A percentile compares a stretch with the other conserved stretches of the same genome.
phyloP scores from a whole-genome alignment of 2,329 filamentous ascomycete species.

The Venturia effusa region DNA sequence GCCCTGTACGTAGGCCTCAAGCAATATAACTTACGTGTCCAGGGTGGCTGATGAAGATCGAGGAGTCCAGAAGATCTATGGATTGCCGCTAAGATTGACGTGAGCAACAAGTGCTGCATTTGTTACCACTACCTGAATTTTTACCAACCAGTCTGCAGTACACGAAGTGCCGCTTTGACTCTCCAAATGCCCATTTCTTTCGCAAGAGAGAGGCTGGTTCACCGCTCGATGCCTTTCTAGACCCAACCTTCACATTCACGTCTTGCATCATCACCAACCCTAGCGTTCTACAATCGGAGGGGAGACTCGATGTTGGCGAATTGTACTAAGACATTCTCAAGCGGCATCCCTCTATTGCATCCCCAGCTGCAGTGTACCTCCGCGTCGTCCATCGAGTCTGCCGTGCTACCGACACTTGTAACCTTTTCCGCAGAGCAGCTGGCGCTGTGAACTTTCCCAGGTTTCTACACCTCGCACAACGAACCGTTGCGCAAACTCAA shows the following conservation, averaged over 20 bases:
- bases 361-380: not conserved
- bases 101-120: not conserved
- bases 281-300: not conserved
- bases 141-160: not conserved
- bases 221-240: not conserved
- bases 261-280: not conserved
- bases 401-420: not conserved
- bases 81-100: not conserved
- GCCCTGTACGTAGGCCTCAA: constrained; percentile 1
- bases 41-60: not conserved
- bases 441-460: not conserved
- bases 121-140: not conserved
- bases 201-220: not conserved
- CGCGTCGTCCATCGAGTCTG: not conserved
- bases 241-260: not conserved
- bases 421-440: not conserved
- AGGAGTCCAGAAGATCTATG: not conserved
- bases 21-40: constrained; percentile 1
- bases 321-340: not conserved
- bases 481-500: not conserved
- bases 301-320: not conserved
- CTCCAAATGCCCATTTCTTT: not conserved
- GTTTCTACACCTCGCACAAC: not conserved
- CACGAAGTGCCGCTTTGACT: not conserved
- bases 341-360: not conserved